Percentiles rank a stretch among this genome's conserved stretches.
phyloP scores from a whole-genome alignment of 129 eudicot species.

The Arctium minus region DNA sequence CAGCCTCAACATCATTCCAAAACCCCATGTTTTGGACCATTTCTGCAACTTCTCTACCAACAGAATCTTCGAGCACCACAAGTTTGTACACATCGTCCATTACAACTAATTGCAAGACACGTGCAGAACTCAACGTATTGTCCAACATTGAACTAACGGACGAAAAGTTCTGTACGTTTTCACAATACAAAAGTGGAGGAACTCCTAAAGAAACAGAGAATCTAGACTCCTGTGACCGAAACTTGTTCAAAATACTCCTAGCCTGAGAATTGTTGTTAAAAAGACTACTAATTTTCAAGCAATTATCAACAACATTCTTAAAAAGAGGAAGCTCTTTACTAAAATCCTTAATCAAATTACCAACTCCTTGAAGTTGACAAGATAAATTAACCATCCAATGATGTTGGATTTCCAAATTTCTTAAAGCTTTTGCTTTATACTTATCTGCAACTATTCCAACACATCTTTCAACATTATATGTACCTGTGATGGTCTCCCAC shows the following conservation, averaged over 20 bases:
- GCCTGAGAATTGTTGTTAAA: constrained; percentile 59
- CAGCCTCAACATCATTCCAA: constrained; percentile 76
- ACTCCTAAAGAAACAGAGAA: constrained; percentile 47
- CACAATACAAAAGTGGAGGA: constrained; percentile 42
- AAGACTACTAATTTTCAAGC: constrained; percentile 48
- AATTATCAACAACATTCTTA: constrained; percentile 51
- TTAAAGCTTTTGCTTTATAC: constrained; percentile 63
- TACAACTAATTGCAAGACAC: constrained; percentile 50
- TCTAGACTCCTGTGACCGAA: constrained; percentile 46
- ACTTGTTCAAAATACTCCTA: constrained; percentile 51
- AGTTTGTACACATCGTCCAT: constrained; percentile 57
- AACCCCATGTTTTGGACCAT: constrained; percentile 59
- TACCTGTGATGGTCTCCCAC: constrained; percentile 57
- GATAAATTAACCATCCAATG: constrained; percentile 84
- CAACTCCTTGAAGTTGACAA: constrained; percentile 68
- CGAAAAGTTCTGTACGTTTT: constrained; percentile 28
- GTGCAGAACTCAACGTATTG: constrained; percentile 44
- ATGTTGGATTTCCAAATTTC: constrained; percentile 55
- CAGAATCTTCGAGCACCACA: constrained; percentile 42
- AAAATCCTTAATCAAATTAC: constrained; percentile 66
- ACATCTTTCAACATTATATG: constrained; percentile 53
- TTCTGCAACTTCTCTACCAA: constrained; percentile 60
- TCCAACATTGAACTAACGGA: constrained; percentile 57
- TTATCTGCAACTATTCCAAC: constrained; percentile 79
- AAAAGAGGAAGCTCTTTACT: constrained; percentile 67